Base-by-base conservation (phyloP, 345 rosid species). In the Lepidium sativum region DNA sequence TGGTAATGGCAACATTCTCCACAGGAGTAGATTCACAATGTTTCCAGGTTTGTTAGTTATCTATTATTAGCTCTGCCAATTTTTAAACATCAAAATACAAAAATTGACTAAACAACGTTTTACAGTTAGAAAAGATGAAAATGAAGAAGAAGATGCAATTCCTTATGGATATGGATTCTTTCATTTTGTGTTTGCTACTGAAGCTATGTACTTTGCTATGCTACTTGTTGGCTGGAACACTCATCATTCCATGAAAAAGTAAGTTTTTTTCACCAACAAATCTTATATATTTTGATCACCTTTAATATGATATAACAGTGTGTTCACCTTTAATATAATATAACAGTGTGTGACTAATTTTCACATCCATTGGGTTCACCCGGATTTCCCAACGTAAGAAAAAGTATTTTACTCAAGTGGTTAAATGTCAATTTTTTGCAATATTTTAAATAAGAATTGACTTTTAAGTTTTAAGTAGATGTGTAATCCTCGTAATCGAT, bases 151-250 rank as follows among this genome's bases (percentile, higher is more conserved):
- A 56, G 86, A 87, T 52, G 81, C 79, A 16, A 85, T 87, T 38
- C 97, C 98, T 27, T 92, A 92, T 35, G 95, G 95, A 52, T 89
- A 92, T 27, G 98, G 98, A 34, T 92, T 92, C 91, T 92, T 92
- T 77, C 98, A 89, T 79, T 84, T 92, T 49, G 96, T 92, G 38
- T 92, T 92, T 21, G 98, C 96, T 61, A 87, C 96, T 1, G 98
- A 97, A 65, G 91, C 97, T 2, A 92, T 89, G 98, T 92, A 92
- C 79, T 87, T 92, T 16, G 94, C 91, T 8, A 92, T 92, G 98
- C 75, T 89, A 42, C 74, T 92, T 75, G 80, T 92, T 37, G 89
- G 98, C 37, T 92, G 97, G 98, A 92, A 89, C 71, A 82, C 80
- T 62, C 95, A 92, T 72, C 92, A 89, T 41, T 35, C 87, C 44